Conservation (phyloP, 805 yeast species). For the Priceomyces haplophilus region DNA sequence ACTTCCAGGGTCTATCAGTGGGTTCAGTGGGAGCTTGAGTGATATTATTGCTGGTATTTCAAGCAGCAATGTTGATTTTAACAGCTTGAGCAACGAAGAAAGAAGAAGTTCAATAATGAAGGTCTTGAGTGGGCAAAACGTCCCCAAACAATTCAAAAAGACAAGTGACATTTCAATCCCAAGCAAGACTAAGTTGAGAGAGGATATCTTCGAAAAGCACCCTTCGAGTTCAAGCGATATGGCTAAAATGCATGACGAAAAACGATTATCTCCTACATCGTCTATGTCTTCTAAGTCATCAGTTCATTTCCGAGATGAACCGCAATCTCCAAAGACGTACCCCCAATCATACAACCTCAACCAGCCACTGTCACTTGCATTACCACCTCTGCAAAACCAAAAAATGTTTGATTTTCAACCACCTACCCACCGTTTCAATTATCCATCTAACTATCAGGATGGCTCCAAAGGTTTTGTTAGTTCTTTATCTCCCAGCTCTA, state of each 20-base stretch:
- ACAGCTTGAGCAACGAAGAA: conserved; percentile 38
- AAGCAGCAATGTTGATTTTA: conserved; percentile 38
- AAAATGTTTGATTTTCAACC: neutral
- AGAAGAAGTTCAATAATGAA: conserved; percentile 40
- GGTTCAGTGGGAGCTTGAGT: conserved; percentile 29
- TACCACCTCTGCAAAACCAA: conserved; percentile 17
- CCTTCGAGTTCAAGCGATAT: conserved; percentile 1
- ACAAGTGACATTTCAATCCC: conserved; percentile 8
- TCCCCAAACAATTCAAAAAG: conserved; percentile 7
- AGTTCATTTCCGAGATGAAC: conserved; percentile 28
- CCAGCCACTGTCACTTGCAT: conserved; percentile 9
- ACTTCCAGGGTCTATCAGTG: conserved; percentile 25
- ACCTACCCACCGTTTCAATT: neutral
- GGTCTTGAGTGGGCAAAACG: conserved; percentile 32
- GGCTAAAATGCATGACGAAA: conserved; percentile 6
- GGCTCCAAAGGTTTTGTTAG: neutral
- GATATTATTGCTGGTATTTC: conserved; percentile 34
- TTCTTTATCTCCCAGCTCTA: neutral
- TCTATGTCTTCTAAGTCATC: conserved; percentile 34
- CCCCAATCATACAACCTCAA: conserved; percentile 17
- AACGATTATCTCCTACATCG: conserved; percentile 33
- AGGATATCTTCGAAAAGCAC: conserved; percentile 35
- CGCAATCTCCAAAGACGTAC: conserved; percentile 41
- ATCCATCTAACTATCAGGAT: neutral
- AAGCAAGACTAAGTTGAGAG: conserved; percentile 26